Base-by-base conservation (phyloP, 2,329 filamentous ascomycete genomes). In the Aspergillus novoparasiticus region DNA sequence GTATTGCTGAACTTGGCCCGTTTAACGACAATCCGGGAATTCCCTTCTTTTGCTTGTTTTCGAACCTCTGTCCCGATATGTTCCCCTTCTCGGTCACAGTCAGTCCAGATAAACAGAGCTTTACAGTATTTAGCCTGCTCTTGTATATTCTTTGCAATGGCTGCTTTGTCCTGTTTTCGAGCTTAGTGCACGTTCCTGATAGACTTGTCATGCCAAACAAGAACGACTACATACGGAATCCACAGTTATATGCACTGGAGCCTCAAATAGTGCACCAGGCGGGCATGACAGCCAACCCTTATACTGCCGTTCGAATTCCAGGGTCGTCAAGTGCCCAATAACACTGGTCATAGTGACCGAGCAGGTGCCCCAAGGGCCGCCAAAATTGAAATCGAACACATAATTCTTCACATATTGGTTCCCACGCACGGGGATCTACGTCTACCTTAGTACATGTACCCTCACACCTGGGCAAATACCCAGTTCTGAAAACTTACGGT, bases 1-100 rank as follows among this genome's bases (percentile, higher is more conserved):
- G 97, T 94, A 75, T 99, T 99, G 82, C 93, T 98, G 80, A 99
- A 99, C 64, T 84, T 90, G 16, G 95, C 95, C 71, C 95, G 86
- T 73, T 92, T 95, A 62, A 97, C 87, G 65, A 93, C 85, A 48
- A 99, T 88, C 1, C 82, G 82, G 11, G 84, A 78, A 67, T 97
- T 98, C 11, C 87, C 89, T 72, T 88, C 88, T 54, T 84, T 82
- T 6, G 95, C 95, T 63, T 94, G 90, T 58, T 91, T 86, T 51
- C 93, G 89, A 64, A 99, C 94, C 76, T 99, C 94, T 45, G 90
- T 86, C 8, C 95, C 95, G 69, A 99, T 99, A 74, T 98, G 91
- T 77, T 99, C 95, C 41, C 95, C 95, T 83, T 99, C 95, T 60
- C 94, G 89, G 83, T 99, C 95, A 78, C 95, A 98, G 84, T 99